Base-by-base conservation (phyloP, 108 stramenopile species). In the Pseudonitzschia multiseries region DNA sequence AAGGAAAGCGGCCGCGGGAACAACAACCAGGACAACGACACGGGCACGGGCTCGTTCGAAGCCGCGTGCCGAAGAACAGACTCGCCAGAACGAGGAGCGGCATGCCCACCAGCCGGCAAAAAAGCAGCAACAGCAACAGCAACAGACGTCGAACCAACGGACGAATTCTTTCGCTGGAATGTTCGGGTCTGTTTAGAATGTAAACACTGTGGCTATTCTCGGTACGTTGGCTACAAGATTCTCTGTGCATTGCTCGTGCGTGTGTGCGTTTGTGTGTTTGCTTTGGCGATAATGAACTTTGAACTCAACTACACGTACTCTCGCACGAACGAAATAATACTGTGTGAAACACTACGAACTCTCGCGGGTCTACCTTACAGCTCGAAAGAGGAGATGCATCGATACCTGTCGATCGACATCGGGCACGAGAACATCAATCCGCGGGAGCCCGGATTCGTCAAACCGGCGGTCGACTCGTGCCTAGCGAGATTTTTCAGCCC, bases 361-460 rank as follows among this genome's bases (percentile, higher is more conserved):
- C 36, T 36, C 36, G 36, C 36, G 36, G 4, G 4, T 36, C 36
- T 2, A n/a, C 10, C 42, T 9, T 42, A 14, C 60, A 83, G 89
- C 51, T 85, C 90, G 56, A 89, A 87, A 57, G 80, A 87, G 29
- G 93, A 94, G 81, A 82, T 85, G 79, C 91, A 91, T 67, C 84
- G 87, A 27, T 84, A 90, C 77, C 75, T 94, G 8, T 88, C 88
- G 13, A 27, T 93, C 0, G 90, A 89, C 54, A 83, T 90, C 44
- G 81, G 70, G 18, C 53, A 80, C 2, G 41, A 33, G 32, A 78
- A 78, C 36, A 21, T 29, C 13, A 36, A 57, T 57, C 53, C 14
- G 9, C 36, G 52, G 56, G 29, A 28, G 17, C 24, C 51, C 20
- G 56, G 26, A 33, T 33, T 20, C 4, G 21, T 28, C 18, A 26